These are phyloP conservation scores for Fusarium sp. DNA, from an alignment of 2,329 filamentous ascomycete genomes.

Conservation along the genomic window DNA sequence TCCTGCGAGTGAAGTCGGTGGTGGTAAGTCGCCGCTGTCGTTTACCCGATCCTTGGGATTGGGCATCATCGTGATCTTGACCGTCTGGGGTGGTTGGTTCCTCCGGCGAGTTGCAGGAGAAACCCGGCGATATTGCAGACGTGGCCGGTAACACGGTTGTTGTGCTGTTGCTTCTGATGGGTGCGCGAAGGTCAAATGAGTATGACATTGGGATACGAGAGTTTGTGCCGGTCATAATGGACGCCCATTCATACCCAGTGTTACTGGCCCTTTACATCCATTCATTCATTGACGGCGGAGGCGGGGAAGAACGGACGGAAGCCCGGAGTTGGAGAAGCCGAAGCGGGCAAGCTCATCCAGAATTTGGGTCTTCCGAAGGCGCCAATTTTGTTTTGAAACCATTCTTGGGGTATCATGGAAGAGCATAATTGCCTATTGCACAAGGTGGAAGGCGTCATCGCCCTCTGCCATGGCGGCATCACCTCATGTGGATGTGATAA, in stretches of 20 bases:
- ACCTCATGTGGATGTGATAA: not conserved
- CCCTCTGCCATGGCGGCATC: not conserved
- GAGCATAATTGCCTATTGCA: not conserved
- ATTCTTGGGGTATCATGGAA: not conserved
- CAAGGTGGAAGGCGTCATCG: conserved; percentile 1
- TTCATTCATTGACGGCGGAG: not conserved
- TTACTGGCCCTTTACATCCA: not conserved
- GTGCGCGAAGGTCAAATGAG: not conserved
- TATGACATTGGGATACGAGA: not conserved
- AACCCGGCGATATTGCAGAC: not conserved
- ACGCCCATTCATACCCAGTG: not conserved
- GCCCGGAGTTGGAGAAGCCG: not conserved
- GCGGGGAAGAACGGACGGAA: conserved; percentile 4
- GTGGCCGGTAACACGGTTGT: not conserved
- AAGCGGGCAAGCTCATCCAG: not conserved
- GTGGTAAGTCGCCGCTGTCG: not conserved
- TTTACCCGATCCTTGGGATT: not conserved
- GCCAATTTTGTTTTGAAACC: not conserved
- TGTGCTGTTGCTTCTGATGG: not conserved
- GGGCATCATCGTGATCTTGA: not conserved
- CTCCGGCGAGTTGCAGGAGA: not conserved
- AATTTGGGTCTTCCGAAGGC: not conserved
- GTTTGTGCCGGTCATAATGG: not conserved
- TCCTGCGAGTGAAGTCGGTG: conserved; percentile 14
- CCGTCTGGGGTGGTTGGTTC: not conserved